These are phyloP conservation scores for Pistacia vera DNA, from an alignment of 345 rosid genomes.

Conservation along the genomic window DNA sequence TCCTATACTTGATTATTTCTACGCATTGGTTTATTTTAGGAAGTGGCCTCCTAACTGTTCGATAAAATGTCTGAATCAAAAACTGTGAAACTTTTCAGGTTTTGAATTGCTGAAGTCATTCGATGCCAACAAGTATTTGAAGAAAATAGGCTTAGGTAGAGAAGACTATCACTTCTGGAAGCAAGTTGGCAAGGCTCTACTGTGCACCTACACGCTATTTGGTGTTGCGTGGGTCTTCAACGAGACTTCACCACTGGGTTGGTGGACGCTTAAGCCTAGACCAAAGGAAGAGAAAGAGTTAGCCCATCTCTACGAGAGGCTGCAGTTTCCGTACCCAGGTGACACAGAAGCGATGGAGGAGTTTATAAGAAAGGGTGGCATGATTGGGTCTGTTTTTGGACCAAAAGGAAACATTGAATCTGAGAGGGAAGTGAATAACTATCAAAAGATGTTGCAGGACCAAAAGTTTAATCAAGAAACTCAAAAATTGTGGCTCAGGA, in stretches of 20 bases:
- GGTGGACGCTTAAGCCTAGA: slow-evolving; percentile 90
- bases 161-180: slow-evolving; percentile 76
- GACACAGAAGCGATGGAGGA: slow-evolving; percentile 90
- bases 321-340: slow-evolving; percentile 87
- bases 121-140: slow-evolving; percentile 55
- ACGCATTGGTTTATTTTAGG: neutral
- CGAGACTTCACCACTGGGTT: slow-evolving; percentile 84
- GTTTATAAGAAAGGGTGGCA: slow-evolving; percentile 75
- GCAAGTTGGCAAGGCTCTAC: slow-evolving; percentile 79
- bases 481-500: slow-evolving; percentile 80
- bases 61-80: slow-evolving; percentile 25
- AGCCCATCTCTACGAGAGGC: slow-evolving; percentile 78
- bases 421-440: slow-evolving; percentile 52
- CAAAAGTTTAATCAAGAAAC: slow-evolving; percentile 74
- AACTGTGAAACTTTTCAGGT: slow-evolving; percentile 33
- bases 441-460: slow-evolving; percentile 65
- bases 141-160: slow-evolving; percentile 70
- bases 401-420: slow-evolving; percentile 69
- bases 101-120: slow-evolving; percentile 53
- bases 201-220: slow-evolving; percentile 68
- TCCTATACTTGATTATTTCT: too few relatives aligned
- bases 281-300: slow-evolving; percentile 81
- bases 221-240: slow-evolving; percentile 78
- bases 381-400: slow-evolving; percentile 73
- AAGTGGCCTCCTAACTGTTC: slow-evolving; percentile 21